Evolutionary conservation across 2,329 filamentous ascomycete genomes (phyloP), one percentile per base, ranked within the genome.

Genomic region (Pseudogymnoascus sp.): DNA sequence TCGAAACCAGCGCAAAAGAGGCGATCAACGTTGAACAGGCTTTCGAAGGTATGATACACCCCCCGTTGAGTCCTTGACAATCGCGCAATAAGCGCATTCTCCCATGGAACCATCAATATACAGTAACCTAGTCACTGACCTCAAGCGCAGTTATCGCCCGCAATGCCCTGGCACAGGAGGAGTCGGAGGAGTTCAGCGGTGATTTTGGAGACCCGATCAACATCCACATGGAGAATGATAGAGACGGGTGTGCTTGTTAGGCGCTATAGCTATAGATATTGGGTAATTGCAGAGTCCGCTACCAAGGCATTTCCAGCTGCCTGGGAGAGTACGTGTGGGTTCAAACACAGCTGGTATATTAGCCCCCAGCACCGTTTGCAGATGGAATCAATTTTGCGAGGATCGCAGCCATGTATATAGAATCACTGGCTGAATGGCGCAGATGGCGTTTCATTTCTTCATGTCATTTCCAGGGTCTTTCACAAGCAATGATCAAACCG

Each of bases 121-220:
- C 10, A 57, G 29, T 34, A 34, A 14, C 3, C n/a, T 21, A 10
- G 29, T 34, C 14, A 34, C 51, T 57, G 16, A 57, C 51, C 5
- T 57, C 2, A 14, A 14, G 8, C 29, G 29, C 16, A 96, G 95
- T 97, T 59, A 99, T 99, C 75, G 95, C 95, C 69, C 87, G 93
- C 73, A 96, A 97, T 74, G 95, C 95, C 16, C 83, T 99, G 51
- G 90, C 91, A 16, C 95, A 99, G 78, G 95, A 99, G 79, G 95
- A 97, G 78, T 93, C 93, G 1, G 93, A 97, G 75, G 95, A 99
- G 77, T 99, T 96, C 78, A 96, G 90, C 75, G 92, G 92, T 66
- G 95, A 97, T 76, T 99, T 96, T 80, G 91, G 92, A 72, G 95
- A 97, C 75, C 93, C 93, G 61, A 97, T 99, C 78, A 96, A 96